Base-by-base conservation (phyloP, 2,329 filamentous ascomycete genomes). In the Camptophora hylomeconis region DNA sequence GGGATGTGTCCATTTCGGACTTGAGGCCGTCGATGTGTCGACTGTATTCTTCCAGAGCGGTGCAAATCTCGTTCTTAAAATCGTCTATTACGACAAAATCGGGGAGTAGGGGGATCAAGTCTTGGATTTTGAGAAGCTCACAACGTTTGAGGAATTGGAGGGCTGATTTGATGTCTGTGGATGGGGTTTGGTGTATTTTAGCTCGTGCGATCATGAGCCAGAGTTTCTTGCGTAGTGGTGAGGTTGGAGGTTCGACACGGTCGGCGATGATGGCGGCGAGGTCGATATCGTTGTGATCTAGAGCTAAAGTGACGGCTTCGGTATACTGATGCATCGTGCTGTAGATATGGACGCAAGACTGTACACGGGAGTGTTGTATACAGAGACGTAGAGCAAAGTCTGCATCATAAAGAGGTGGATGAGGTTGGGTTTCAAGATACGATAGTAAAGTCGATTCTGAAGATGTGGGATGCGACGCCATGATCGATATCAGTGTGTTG, bases 1-100 rank as follows among this genome's bases (percentile, higher is more conserved):
- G 80, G 4, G 77, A 83, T 49, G 93, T 83, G 52, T 98, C 89
- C 89, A 98, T 98, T 53, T 95, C 87, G 40, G 77, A 74, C 48
- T 86, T 84, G 20, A 98, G 61, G 2, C 64, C 65, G 47, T 95
- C 89, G 42, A 98, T 98, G 42, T 82, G 83, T 20, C 81, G 78
- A 25, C 75, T 80, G 58, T 98, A 98, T 39, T 92, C 81, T 54
- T 98, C 89, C 2, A 98, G 67, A 1, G 92, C 89, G 0, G 73
- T 66, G 57, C 89, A 98, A 20, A 98, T 95, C 52, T 98, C 89
- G 39, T 95, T 86, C 51, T 95, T 94, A 67, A 98, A 98, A 53
- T 95, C 89, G 50, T 98, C 89, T 38, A 98, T 95, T 28, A 95
- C 80, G 14, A 95, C 84, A 50, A 98, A 98, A 52, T 98, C 89